Conservation (phyloP, 1,284 basidiomycete genomes). For the Puccinia brachypodii region DNA sequence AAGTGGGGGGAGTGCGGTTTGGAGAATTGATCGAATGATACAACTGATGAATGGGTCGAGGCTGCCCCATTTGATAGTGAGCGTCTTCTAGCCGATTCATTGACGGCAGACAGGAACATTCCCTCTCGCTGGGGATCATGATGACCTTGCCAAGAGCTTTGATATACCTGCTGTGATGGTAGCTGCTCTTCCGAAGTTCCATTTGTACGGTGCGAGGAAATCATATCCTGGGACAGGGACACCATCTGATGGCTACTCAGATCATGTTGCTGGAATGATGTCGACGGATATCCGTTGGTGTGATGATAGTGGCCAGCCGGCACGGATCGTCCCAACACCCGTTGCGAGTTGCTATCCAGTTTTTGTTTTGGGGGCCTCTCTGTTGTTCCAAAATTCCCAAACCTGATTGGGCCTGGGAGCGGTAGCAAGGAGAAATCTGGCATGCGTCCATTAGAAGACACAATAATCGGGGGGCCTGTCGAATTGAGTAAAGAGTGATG, state of each 20-base stretch:
- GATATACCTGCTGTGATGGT: not conserved
- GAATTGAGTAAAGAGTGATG: conserved; percentile 9
- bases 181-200: not conserved
- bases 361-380: conserved; percentile 28
- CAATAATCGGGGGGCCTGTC: conserved; percentile 13
- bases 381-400: conserved; percentile 44
- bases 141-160: not conserved
- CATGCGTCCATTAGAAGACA: conserved; percentile 25
- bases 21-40: not conserved
- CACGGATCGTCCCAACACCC: conserved; percentile 14
- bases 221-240: conserved; percentile 1
- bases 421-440: conserved; percentile 46
- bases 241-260: not conserved
- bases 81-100: conserved; percentile 10
- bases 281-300: conserved; percentile 23
- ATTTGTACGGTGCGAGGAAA: not conserved
- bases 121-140: conserved; percentile 10
- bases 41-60: conserved; percentile 7
- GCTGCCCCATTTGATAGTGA: conserved; percentile 31
- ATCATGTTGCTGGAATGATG: conserved; percentile 10
- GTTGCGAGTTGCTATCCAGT: conserved; percentile 26
- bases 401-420: conserved; percentile 37
- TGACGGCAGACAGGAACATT: not conserved
- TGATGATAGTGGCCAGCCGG: conserved; percentile 29
- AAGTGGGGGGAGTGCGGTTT: not conserved